Evolutionary conservation across 306 rosid genomes (phyloP).

Genomic region (Luffa aegyptiaca): DNA sequence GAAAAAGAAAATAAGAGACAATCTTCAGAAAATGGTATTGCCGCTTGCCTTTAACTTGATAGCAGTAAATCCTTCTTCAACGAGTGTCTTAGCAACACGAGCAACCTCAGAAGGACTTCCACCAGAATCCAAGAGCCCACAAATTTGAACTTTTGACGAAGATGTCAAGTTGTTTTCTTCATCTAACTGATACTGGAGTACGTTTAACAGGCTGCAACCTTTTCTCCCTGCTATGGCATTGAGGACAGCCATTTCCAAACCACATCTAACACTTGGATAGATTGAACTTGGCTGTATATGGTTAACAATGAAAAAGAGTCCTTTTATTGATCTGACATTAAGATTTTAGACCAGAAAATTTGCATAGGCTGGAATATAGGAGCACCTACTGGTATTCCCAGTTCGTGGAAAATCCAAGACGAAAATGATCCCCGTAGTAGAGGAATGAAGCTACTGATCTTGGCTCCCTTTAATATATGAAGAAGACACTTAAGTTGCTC

Average conservation of each 20-base stretch:
- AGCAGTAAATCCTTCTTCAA: constrained; percentile 76
- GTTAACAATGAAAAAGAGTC: not conserved
- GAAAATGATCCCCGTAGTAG: constrained; percentile 72
- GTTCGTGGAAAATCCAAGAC: constrained; percentile 67
- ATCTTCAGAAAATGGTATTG: not conserved
- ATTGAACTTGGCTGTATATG: constrained; percentile 60
- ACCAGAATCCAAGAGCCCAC: constrained; percentile 64
- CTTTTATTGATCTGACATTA: not conserved
- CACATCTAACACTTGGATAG: constrained; percentile 96
- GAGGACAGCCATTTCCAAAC: constrained; percentile 96
- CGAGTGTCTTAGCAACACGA: constrained; percentile 46
- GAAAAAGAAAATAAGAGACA: not conserved
- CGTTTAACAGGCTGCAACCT: constrained; percentile 45
- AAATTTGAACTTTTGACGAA: constrained; percentile 46
- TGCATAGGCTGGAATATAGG: constrained; percentile 7
- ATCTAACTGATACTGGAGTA: constrained; percentile 35
- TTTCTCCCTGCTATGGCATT: constrained; percentile 65
- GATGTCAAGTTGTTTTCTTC: constrained; percentile 19
- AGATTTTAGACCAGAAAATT: not conserved
- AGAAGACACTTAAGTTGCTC: constrained; percentile 74
- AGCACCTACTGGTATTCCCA: constrained; percentile 70
- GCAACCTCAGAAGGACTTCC: constrained; percentile 74
- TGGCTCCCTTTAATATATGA: constrained; percentile 44
- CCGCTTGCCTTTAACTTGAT: constrained; percentile 67
- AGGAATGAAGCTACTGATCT: constrained; percentile 51